Evolutionary conservation across 1,284 basidiomycete genomes (phyloP).

Genomic region (Xanthoconium separans): DNA sequence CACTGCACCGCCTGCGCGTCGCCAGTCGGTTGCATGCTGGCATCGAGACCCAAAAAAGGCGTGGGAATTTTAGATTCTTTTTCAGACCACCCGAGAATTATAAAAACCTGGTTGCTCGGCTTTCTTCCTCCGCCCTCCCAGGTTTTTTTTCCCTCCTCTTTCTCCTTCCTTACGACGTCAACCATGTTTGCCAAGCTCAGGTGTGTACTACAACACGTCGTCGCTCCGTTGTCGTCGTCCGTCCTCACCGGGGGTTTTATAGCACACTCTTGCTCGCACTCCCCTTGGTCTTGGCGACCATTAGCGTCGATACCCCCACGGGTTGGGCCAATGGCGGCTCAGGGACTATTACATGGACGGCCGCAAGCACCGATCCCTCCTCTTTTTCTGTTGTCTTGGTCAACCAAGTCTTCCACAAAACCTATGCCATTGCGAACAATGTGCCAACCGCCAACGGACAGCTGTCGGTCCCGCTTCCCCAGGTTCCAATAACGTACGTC

Average conservation of each 20-base stretch:
- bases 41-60: slow-evolving; percentile 17
- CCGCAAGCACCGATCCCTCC: neutral
- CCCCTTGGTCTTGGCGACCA: slow-evolving; percentile 39
- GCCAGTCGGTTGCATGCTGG: slow-evolving; percentile 13
- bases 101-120: slow-evolving; percentile 24
- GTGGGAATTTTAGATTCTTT: slow-evolving; percentile 25
- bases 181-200: slow-evolving; percentile 39
- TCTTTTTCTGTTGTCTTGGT: slow-evolving; percentile 24
- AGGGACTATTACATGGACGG: neutral
- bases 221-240: neutral
- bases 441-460: slow-evolving; percentile 39
- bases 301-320: neutral
- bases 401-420: slow-evolving; percentile 52
- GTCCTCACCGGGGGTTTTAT: neutral
- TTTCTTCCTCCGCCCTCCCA: slow-evolving; percentile 2
- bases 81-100: slow-evolving; percentile 11
- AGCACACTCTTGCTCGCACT: slow-evolving; percentile 47
- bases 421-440: slow-evolving; percentile 60
- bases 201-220: slow-evolving; percentile 15
- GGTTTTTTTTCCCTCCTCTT: slow-evolving; percentile 14
- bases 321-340: neutral
- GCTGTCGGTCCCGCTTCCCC: slow-evolving; percentile 45
- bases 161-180: slow-evolving; percentile 9
- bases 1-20: neutral
- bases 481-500: slow-evolving; percentile 51